Base-by-base conservation (phyloP, 441 rosid genomes). In the Adansonia grandidieri region DNA sequence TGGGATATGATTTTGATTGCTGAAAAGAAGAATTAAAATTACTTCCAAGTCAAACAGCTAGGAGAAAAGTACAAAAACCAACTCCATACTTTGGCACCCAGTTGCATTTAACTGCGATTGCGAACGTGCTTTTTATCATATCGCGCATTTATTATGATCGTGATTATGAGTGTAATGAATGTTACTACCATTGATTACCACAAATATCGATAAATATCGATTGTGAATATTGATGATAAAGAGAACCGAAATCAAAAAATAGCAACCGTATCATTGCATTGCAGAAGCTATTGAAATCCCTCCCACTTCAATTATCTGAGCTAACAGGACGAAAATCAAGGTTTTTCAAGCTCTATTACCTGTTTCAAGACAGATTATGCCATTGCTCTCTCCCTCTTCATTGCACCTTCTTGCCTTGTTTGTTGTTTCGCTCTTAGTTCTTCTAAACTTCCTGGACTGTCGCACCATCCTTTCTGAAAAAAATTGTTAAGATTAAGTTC, bases 341-440 rank as follows among this genome's bases (percentile, higher is more conserved):
- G 10, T 4, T 15, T 75, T 63, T 20, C 42, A 19, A 64, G 53
- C 63, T 71, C n/a, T 17, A 73, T 78, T 88, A 93, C 99, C 97
- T 89, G 91, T 82, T 61, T 24, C 5, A 13, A 66, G 45, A 42
- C 51, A 66, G 71, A 42, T 51, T 96, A 93, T 4, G 93, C 93
- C 83, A 82, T 86, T 78, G 97, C 96, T 86, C 98, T 91, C 80
- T 94, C 97, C 84, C 97, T 93, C 88, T 93, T 92, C 47, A 92
- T 82, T 70, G 89, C 90, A 76, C 89, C 97, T 86, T 91, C 92
- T 84, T 87, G 98, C 85, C 84, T 93, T 91, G 17, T 42, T 66
- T 66, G 71, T 28, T 17, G 71, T 66, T 93, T 92, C 0, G 92
- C 75, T 82, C 85, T 86, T 44, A 90, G 91, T 80, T 93, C 92